Conservation (phyloP, 2,329 filamentous ascomycete genomes). For the Epichloe amarillans region DNA sequence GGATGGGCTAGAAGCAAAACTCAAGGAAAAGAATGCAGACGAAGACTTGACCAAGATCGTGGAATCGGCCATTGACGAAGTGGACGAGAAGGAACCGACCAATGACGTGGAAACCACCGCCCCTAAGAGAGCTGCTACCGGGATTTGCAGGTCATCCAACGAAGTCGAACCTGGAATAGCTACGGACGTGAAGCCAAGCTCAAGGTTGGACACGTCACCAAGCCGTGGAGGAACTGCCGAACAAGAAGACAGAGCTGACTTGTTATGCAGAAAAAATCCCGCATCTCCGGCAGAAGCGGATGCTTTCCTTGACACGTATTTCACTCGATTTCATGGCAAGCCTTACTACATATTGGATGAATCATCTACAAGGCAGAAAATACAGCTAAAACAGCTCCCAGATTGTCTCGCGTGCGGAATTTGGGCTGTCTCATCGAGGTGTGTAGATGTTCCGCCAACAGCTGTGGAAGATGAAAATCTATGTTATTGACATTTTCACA, state of each 20-base stretch:
- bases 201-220: neutral
- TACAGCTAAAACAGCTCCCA: slow-evolving; percentile 55
- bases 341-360: slow-evolving; percentile 76
- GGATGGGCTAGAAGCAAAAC: slow-evolving; percentile 67
- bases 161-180: neutral
- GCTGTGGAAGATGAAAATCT: neutral
- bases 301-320: slow-evolving; percentile 63
- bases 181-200: neutral
- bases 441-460: slow-evolving; percentile 11
- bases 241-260: neutral
- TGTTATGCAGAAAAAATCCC: slow-evolving; percentile 28
- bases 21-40: slow-evolving; percentile 52
- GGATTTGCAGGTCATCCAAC: slow-evolving; percentile 16
- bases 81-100: neutral
- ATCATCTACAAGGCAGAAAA: slow-evolving; percentile 54
- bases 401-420: slow-evolving; percentile 40
- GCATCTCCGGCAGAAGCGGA: slow-evolving; percentile 40
- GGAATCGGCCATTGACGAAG: neutral
- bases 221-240: neutral
- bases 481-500: neutral
- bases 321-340: slow-evolving; percentile 65
- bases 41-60: slow-evolving; percentile 3
- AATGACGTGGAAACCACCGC: slow-evolving; percentile 22
- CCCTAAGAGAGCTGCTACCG: slow-evolving; percentile 26
- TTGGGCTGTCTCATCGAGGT: slow-evolving; percentile 51